Evolutionary conservation across 805 yeast species (phyloP).

Genomic region (Wilhelminamyces savonicus): DNA sequence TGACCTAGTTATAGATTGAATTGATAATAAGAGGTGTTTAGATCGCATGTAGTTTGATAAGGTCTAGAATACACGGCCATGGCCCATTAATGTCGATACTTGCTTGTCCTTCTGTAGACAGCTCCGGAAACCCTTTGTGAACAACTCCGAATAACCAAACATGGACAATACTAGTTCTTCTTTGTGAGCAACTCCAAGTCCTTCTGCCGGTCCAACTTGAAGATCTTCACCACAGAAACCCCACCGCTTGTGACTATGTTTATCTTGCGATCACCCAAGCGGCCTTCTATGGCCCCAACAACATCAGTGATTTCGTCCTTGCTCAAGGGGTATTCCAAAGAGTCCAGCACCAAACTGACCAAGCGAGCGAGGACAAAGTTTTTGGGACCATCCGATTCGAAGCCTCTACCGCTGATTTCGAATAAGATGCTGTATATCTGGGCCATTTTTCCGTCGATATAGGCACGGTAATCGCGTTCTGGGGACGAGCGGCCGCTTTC

Average conservation of each 20-base stretch:
- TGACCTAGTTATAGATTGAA: slow-evolving; percentile 1
- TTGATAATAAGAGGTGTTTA: background rate
- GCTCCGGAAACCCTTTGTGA: too few species aligned
- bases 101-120: too few species aligned
- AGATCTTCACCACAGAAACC: slow-evolving; percentile 20
- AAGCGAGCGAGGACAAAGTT: too few species aligned
- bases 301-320: slow-evolving; percentile 24
- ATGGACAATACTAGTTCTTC: background rate
- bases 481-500: slow-evolving; percentile 9
- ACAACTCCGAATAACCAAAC: too few species aligned
- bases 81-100: too few species aligned
- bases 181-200: slow-evolving; percentile 17
- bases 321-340: slow-evolving; percentile 23
- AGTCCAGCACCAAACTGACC: slow-evolving; percentile 29
- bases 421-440: slow-evolving; percentile 29
- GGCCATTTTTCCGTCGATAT: slow-evolving; percentile 20
- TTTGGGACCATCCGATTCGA: too few species aligned
- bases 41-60: background rate
- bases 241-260: slow-evolving; percentile 15
- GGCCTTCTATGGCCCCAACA: slow-evolving; percentile 14
- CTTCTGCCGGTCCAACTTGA: slow-evolving; percentile 16
- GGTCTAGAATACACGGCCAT: background rate
- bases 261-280: slow-evolving; percentile 13
- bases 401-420: slow-evolving; percentile 17
- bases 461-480: slow-evolving; percentile 13